Evolutionary conservation across 306 rosid species (phyloP), one percentile per base, ranked within the genome.

Genomic region (Cicer arietinum): DNA sequence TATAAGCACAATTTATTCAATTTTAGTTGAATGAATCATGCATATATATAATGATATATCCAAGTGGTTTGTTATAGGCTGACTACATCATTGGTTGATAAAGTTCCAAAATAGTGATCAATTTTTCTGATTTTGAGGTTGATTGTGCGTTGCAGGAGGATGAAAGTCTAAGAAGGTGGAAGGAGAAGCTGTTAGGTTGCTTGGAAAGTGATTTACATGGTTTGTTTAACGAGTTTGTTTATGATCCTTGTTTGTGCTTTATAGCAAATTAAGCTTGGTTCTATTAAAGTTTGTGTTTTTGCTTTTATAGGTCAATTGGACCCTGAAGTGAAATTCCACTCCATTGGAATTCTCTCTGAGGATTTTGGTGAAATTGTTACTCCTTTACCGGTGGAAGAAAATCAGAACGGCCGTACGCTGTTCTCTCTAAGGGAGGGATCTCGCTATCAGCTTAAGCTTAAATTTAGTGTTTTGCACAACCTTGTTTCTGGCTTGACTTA

Each of bases 81-180:
- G 42, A 78, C 37, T 14, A 16, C n/a, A 35, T 64, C 61, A 54
- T 50, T 20, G 48, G 59, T 50, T 39, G 39, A 59, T 41, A 67
- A 66, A 59, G 50, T 68, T 41, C 2, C 0, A 16, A 20, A 67
- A 37, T 65, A 47, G 45, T 76, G 30, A 54, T 56, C 56, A 6
- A 0, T 7, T 65, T 42, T 77, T 40, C 52, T 77, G 45, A 43
- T 70, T 82, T 71, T 77, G 78, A 37, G 70, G 39, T 47, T 37
- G 64, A 42, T 65, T 82, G 45, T 80, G 65, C 30, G 71, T 59
- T 77, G 69, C 75, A 94, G 98, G 97, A 91, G 75, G 98, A 94
- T 83, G 94, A 94, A 69, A 94, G 98, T 88, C 87, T 94, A 46
- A 87, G 98, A 83, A 91, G 96, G 89, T 94, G 98, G 97, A 94